These are phyloP conservation scores for Anisodus tanguticus DNA, from an alignment of 257 asterid species.

Conservation along the genomic window DNA sequence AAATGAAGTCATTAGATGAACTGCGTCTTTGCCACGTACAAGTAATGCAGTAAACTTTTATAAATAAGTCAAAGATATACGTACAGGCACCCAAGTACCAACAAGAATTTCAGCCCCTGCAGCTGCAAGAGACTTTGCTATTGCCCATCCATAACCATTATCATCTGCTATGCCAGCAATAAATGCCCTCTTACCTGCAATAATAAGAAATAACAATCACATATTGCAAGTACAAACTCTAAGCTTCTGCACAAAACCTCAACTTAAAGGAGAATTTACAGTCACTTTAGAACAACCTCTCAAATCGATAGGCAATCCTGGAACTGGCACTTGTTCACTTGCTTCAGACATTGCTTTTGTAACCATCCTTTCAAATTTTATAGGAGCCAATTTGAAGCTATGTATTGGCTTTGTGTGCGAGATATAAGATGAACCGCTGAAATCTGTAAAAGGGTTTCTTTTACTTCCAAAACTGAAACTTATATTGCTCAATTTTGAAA, in stretches of 20 bases:
- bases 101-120: conserved; percentile 55
- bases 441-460: conserved; percentile 46
- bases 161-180: conserved; percentile 32
- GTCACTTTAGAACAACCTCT: conserved; percentile 57
- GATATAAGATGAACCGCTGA: conserved; percentile 51
- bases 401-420: conserved; percentile 46
- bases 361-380: conserved; percentile 44
- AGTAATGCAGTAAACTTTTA: not conserved
- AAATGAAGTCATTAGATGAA: not conserved
- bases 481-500: conserved; percentile 53
- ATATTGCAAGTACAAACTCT: not conserved
- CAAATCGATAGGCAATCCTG: conserved; percentile 84
- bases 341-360: conserved; percentile 69
- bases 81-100: conserved; percentile 99
- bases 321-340: conserved; percentile 60
- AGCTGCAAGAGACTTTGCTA: conserved; percentile 32
- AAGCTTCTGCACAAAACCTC: not conserved
- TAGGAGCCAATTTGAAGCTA: conserved; percentile 34
- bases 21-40: not conserved
- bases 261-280: not conserved
- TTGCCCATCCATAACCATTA: conserved; percentile 34
- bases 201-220: conserved; percentile 19
- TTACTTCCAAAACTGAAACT: conserved; percentile 53
- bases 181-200: conserved; percentile 85
- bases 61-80: conserved; percentile 38